Conservation (phyloP, 768 basidiomycete genomes). For the Lactarius deliciosus region DNA sequence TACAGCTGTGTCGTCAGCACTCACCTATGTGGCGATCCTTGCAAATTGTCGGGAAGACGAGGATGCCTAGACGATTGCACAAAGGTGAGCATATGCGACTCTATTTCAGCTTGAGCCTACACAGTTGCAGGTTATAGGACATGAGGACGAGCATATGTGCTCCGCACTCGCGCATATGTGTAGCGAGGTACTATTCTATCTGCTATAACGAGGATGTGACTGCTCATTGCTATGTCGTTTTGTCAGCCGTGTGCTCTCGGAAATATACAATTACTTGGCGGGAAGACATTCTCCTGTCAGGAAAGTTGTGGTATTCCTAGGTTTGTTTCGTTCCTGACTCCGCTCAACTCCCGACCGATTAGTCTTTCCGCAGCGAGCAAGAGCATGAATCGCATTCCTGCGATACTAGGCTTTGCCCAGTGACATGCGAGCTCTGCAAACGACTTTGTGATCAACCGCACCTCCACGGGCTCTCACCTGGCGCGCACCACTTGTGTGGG, state of each 20-base stretch:
- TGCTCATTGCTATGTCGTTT: neutral
- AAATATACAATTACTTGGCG: constrained; percentile 6
- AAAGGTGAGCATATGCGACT: constrained; percentile 40
- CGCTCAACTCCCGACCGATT: neutral
- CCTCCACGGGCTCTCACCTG: constrained; percentile 48
- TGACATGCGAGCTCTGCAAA: constrained; percentile 54
- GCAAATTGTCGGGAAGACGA: constrained; percentile 44
- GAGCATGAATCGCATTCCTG: constrained; percentile 51
- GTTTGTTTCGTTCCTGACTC: neutral
- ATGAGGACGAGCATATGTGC: constrained; percentile 55
- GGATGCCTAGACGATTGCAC: constrained; percentile 57
- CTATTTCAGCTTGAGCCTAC: neutral
- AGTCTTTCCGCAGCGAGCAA: constrained; percentile 39
- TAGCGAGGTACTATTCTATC: constrained; percentile 43
- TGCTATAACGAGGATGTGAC: neutral
- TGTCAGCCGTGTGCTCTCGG: constrained; percentile 27
- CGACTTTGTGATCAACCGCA: constrained; percentile 50
- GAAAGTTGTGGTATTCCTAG: constrained; percentile 19
- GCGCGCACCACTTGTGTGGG: constrained; percentile 57
- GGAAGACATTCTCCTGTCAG: constrained; percentile 21
- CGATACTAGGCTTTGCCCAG: constrained; percentile 51
- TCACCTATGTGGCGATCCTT: constrained; percentile 56
- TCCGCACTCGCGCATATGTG: constrained; percentile 55
- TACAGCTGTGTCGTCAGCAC: constrained; percentile 49
- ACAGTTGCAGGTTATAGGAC: constrained; percentile 45